Evolutionary conservation across 2,329 filamentous ascomycete genomes (phyloP), one percentile per base, ranked within the genome.

Genomic region (Colletotrichum tabaci): DNA sequence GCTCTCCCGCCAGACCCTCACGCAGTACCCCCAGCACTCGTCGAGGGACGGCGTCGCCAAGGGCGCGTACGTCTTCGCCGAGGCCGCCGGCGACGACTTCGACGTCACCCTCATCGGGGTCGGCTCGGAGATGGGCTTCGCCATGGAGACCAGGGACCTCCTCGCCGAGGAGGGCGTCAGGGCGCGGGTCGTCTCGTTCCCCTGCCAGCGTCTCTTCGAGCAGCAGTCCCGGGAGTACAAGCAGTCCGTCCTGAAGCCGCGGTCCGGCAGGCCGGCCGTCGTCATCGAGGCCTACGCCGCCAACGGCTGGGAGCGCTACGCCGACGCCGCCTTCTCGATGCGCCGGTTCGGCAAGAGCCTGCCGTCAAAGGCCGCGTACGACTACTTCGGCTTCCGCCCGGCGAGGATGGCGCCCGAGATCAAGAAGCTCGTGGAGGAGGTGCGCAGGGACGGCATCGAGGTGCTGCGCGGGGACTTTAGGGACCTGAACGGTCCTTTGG

Each of bases 221-320:
- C 69, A 74, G 4, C 84, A 88, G 73, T 64, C 82, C 0, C 72
- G 79, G 4, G 82, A 82, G 66, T 88, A 88, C 69, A 80, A 84
- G 73, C 82, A 84, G 0, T 74, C 83, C 0, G 83, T 86, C 0
- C 79, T 90, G 52, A 79, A 79, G 56, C 79, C 80, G 60, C 80
- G 82, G 42, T 79, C 82, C 74, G 79, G 79, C 18, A 80, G 84
- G 2, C 86, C 87, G 0, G 79, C 83, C 0, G 86, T 92, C 16
- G 87, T 90, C 4, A 87, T 91, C 53, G 90, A 92, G 78, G 87
- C 88, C 0, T 91, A 89, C 75, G 84, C 86, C 2, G 82, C 85
- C 0, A 87, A 87, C 67, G 87, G 88, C 0, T 91, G 88, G 88
- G 89, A 90, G 79, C 78, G 88, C n/a, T 91, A 90, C 74, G 88